Conservation (phyloP, 257 asterid species). For the Avicennia marina region DNA sequence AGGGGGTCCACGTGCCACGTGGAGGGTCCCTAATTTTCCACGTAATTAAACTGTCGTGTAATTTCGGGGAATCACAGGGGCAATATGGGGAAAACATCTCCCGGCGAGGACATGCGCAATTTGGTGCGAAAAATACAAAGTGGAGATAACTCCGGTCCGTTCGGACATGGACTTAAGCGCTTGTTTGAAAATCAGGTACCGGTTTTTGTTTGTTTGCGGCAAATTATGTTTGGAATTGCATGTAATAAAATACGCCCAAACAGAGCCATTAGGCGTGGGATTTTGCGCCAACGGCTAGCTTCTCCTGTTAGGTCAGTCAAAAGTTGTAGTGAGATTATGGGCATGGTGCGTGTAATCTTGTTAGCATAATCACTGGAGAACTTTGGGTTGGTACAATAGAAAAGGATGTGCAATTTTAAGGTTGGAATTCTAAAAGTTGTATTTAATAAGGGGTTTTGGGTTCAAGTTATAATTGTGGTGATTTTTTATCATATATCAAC, state of each 20-base stretch:
- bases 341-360: too few relatives aligned
- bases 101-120: not conserved
- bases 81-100: not conserved
- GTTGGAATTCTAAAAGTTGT: too few relatives aligned
- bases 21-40: not conserved
- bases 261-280: not conserved
- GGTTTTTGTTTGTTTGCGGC: not conserved
- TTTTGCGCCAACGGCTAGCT: too few relatives aligned
- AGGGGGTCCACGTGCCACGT: slow-evolving; percentile 1
- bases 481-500: too few relatives aligned
- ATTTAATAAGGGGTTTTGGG: too few relatives aligned
- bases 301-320: not conserved
- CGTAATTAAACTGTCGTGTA: not conserved
- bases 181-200: slow-evolving; percentile 8
- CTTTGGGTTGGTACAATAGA: too few relatives aligned
- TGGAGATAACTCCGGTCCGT: slow-evolving; percentile 12
- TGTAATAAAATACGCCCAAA: not conserved
- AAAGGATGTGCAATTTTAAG: too few relatives aligned
- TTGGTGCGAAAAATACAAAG: slow-evolving; percentile 12
- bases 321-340: too few relatives aligned
- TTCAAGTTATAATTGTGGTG: too few relatives aligned
- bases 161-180: slow-evolving; percentile 4
- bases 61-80: not conserved
- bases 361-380: too few relatives aligned
- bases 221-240: not conserved